Percentiles rank a stretch among this genome's conserved stretches.
These are phyloP conservation scores for Vicia villosa DNA, from an alignment of 306 rosid genomes.

Conservation along the genomic window DNA sequence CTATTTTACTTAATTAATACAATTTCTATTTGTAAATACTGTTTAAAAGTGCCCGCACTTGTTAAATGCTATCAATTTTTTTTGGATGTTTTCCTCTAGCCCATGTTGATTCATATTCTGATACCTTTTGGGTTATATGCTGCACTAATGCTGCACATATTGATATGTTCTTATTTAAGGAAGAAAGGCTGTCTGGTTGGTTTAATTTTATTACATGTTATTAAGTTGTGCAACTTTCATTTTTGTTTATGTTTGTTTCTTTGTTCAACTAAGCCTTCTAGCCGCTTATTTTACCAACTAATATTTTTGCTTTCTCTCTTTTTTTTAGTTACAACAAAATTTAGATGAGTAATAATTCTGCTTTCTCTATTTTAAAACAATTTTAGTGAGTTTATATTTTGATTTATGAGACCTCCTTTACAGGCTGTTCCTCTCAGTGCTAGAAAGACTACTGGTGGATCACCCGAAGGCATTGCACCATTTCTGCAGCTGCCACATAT, in stretches of 20 bases:
- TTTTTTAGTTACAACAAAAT: no score
- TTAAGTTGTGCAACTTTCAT: conserved; percentile 11
- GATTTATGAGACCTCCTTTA: conserved; percentile 32
- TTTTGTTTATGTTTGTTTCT: conserved; percentile 6
- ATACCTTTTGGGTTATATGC: conserved; percentile 26
- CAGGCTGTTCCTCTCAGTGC: conserved; percentile 98
- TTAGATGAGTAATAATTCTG: no score
- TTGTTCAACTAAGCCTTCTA: conserved; percentile 6
- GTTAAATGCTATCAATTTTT: not conserved
- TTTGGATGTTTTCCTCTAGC: not conserved
- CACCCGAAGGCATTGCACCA: conserved; percentile 93
- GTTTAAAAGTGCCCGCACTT: conserved; percentile 2
- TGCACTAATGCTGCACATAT: conserved; percentile 8
- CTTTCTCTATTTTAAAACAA: conserved; percentile 8
- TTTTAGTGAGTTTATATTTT: conserved; percentile 20
- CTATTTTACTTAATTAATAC: not conserved
- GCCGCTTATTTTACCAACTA: conserved; percentile 15
- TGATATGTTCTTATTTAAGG: conserved; percentile 9
- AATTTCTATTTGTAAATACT: not conserved
- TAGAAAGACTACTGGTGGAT: conserved; percentile 85
- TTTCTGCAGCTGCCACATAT: conserved; percentile 97
- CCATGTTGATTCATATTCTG: not conserved
- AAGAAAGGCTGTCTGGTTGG: conserved; percentile 14
- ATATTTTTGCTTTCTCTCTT: not conserved
- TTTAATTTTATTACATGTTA: conserved; percentile 10